Evolutionary conservation across 2,329 filamentous ascomycete genomes (phyloP), one percentile per base, ranked within the genome.

Genomic region (Apiospora phragmitis): DNA sequence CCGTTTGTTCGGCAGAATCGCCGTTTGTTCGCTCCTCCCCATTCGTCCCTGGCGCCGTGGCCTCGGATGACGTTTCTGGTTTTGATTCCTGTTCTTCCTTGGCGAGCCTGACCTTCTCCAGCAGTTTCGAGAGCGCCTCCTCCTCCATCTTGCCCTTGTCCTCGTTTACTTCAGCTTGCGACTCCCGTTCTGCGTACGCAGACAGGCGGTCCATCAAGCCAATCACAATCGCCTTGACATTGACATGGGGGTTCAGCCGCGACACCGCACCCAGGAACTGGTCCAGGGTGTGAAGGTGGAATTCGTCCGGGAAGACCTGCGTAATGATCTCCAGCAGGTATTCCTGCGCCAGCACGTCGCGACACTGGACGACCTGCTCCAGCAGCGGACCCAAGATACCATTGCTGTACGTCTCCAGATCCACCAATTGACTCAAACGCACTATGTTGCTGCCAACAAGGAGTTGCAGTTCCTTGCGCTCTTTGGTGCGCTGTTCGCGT

Each of bases 261-360:
- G 95, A 94, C 43, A 97, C 97, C 8, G 96, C 96, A 11, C 93
- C 96, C 43, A 99, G 90, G 80, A 99, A 94, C 79, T 98, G 93
- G 79, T 98, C 96, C 42, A 99, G 89, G 0, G 96, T 99, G 80
- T 99, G 95, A 29, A 99, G 89, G 82, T 99, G 97, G 80, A 95
- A 99, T 79, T 99, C 96, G 82, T 99, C 96, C 0, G 96, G 96
- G 85, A 99, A 99, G 68, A 98, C 96, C 82, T 99, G 97, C 6
- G 95, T 99, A 75, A 99, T 97, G 73, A 99, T 96, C 87, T 99
- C 96, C 67, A 99, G 86, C 16, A 99, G 88, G 83, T 99, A 99
- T 81, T 99, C 96, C 80, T 99, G 96, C 43, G 96, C 96, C 73
- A 99, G 85, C 18, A 99, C 95, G 85, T 99, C 96, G 72, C 96